Base-by-base conservation (phyloP, 768 basidiomycete genomes). In the Trametes coccinea region DNA sequence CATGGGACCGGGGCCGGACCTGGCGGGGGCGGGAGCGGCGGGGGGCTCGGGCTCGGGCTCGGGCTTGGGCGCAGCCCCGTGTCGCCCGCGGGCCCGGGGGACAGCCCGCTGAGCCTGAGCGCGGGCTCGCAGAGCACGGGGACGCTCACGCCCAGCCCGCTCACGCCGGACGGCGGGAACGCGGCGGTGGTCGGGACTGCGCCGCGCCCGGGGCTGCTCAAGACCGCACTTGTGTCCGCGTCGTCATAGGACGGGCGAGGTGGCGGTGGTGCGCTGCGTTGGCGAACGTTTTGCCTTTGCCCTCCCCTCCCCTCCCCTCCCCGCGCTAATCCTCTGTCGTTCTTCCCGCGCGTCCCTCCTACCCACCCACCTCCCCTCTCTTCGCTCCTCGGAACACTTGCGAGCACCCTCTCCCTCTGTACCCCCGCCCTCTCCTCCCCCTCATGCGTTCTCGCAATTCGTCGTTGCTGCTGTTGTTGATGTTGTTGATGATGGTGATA, bases 81-180 rank as follows among this genome's bases (percentile, higher is more conserved):
- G 13, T 61, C 60, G 4, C 60, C 60, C 0, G 48, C 43, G 27
- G 48, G 29, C 13, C 5, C 58, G 4, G 59, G 52, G 29, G 52
- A 57, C 46, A 63, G 62, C 52, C 62, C 62, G 17, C 16, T 58
- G 51, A 59, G 62, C 40, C 41, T 44, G 27, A 59, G 62, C 52
- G 56, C 22, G 16, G 61, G 47, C 8, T 54, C 64, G 22, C 51
- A 39, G 45, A 64, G 59, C 46, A 57, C 60, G 5, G 56, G 60
- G 7, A 56, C 59, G 53, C 33, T 60, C 11, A 56, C 62, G 43
- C 62, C 62, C 5, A 61, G 64, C 33, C 64, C 64, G 31, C 64
- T 65, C 41, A 61, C 64, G 2, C 64, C 64, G 4, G 60, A 57
- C 16, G 41, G 33, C 9, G 41, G 33, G 16, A 37, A 3, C 40